Base-by-base conservation (phyloP, 2,329 filamentous ascomycete genomes). In the Neonectria faginata region DNA sequence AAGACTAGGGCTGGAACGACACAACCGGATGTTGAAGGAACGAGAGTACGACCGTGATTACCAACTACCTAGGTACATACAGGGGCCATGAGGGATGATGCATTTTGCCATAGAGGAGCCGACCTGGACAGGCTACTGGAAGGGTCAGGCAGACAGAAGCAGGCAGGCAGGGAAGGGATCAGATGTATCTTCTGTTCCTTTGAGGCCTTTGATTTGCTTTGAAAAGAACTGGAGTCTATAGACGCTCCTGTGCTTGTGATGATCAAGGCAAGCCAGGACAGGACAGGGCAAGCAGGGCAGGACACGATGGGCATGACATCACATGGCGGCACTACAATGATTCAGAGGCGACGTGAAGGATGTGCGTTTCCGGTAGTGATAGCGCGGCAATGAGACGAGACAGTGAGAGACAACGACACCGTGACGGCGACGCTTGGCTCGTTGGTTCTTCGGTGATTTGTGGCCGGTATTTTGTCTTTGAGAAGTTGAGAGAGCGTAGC, bases 1-100 rank as follows among this genome's bases (percentile, higher is more conserved):
- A 92, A 77, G 84, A 87, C 31, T 81, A 69, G 70, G 25, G 18
- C 9, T n/a, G 9, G 53, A 41, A 22, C 18, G 51, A 41, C 41
- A 5, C n/a, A 10, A 52, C 18, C 25, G 14, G 22, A 55, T 54
- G 53, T 45, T 25, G 48, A 58, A 41, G 25, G 31, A 18, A 58
- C 58, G 41, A 47, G 41, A 39, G 44, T 12, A 55, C 31, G 18
- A 39, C 25, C 14, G 29, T 36, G 14, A 47, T 20, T 44, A 39
- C 22, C 44, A 18, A 36, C n/a, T 55, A 31, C 31, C n/a, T 29
- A 56, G 61, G 56, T 44, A 64, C 56, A 59, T 47, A 64, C 44
- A 57, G 50, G 50, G 44, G 51, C 42, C 39, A 54, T 41, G 55
- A 59, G 29, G 48, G 10, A 47, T 36, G 62, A 53, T 50, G n/a